Conservation (phyloP, 176 grass and related monocot species). For the Dactylis glomerata region DNA sequence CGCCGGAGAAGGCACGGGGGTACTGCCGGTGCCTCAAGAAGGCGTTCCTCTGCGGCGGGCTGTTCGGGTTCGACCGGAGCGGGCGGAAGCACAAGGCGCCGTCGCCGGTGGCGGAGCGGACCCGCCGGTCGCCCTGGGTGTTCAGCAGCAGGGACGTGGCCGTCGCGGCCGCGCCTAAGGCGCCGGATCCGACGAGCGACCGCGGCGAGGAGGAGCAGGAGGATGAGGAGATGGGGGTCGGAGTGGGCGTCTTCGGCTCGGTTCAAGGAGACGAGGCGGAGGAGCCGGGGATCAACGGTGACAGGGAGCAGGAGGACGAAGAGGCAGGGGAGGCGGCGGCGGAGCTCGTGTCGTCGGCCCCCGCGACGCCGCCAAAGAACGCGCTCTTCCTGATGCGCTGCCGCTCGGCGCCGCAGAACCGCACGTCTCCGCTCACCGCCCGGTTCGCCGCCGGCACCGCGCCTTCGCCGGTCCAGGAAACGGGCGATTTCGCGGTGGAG, state of each 20-base stretch:
- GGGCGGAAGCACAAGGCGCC: constrained; percentile 1
- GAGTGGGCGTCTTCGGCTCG: not conserved
- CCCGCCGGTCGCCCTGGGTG: constrained; percentile 48
- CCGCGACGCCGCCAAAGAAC: constrained; percentile 80
- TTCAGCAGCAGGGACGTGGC: constrained; percentile 43
- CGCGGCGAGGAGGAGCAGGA: constrained; percentile 1
- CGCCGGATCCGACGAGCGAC: constrained; percentile 3
- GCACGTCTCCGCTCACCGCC: constrained; percentile 46
- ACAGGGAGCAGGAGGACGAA: not conserved
- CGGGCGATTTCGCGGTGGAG: not conserved
- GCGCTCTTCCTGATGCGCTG: constrained; percentile 96
- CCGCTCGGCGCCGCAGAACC: constrained; percentile 92
- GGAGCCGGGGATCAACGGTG: constrained; percentile 5
- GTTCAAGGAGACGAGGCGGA: not conserved
- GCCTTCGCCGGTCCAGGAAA: constrained; percentile 23
- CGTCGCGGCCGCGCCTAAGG: constrained; percentile 33
- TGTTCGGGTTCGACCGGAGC: constrained; percentile 38
- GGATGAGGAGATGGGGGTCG: constrained; percentile 8
- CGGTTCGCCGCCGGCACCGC: constrained; percentile 39
- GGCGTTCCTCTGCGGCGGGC: constrained; percentile 52
- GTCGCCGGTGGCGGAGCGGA: constrained; percentile 20
- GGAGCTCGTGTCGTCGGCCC: constrained; percentile 49
- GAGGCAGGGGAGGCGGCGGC: constrained; percentile 9
- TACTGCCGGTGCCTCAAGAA: constrained; percentile 74
- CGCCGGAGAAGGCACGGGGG: constrained; percentile 3